Conservation (phyloP, 2,329 filamentous ascomycete genomes). For the Xylaria sp. region DNA sequence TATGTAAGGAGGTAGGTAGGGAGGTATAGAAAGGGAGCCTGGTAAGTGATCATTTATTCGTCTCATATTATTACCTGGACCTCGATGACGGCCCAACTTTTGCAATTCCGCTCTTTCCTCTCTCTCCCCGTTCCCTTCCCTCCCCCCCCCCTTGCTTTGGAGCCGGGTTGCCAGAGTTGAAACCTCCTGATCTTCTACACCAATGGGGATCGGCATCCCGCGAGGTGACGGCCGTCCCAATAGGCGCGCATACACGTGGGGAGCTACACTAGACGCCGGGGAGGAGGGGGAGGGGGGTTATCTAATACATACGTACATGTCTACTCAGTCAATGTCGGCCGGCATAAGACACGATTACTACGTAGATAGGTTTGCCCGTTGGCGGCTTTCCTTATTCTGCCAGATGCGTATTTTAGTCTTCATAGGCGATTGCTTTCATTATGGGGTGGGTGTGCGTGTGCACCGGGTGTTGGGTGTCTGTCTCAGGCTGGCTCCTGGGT, state of each 20-base stretch:
- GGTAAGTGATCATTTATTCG: too few species aligned
- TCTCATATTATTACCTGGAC: not conserved
- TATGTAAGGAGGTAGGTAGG: too few species aligned
- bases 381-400: constrained; percentile 27
- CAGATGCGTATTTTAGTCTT: constrained; percentile 18
- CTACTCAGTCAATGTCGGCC: not conserved
- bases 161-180: constrained; percentile 14
- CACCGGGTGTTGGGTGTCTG: not conserved
- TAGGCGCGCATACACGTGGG: constrained; percentile 30
- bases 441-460: too few species aligned
- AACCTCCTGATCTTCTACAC: constrained; percentile 1
- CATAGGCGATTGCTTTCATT: constrained; percentile 10
- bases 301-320: too few species aligned
- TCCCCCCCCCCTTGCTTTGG: not conserved
- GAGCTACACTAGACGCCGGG: constrained; percentile 11
- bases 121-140: not conserved
- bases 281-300: not conserved
- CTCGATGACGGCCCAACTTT: not conserved
- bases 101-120: not conserved
- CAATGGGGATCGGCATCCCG: constrained; percentile 15
- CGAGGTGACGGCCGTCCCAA: constrained; percentile 19
- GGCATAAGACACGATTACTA: not conserved
- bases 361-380: not conserved
- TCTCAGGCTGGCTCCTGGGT: constrained; percentile 7
- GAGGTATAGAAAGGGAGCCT: too few species aligned